Conservation (phyloP, 2,329 filamentous ascomycete genomes). For the Annulohypoxylon truncatum region DNA sequence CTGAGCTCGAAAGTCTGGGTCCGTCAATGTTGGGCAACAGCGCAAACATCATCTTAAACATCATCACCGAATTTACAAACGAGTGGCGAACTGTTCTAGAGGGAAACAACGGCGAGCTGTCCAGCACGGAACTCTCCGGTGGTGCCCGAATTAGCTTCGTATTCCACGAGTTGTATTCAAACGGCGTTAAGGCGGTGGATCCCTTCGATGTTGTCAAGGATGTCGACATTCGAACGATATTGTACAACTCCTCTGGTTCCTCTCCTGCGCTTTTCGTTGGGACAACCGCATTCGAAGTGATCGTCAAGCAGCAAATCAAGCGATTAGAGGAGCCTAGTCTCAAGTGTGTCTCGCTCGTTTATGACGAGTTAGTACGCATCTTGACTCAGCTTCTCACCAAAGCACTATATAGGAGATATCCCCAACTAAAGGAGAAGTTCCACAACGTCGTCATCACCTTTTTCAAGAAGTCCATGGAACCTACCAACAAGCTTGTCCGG, state of each 20-base stretch:
- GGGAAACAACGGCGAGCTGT: slow-evolving; percentile 95
- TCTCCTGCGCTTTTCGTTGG: slow-evolving; percentile 97
- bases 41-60: slow-evolving; percentile 95
- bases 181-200: slow-evolving; percentile 97
- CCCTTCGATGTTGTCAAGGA: slow-evolving; percentile 98
- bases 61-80: slow-evolving; percentile 98
- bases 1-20: slow-evolving; percentile 84
- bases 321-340: slow-evolving; percentile 94
- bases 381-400: slow-evolving; percentile 90
- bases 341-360: slow-evolving; percentile 97
- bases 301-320: slow-evolving; percentile 99
- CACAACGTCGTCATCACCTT: slow-evolving; percentile 91
- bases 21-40: slow-evolving; percentile 97
- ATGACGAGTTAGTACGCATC: slow-evolving; percentile 96
- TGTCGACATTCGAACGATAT: slow-evolving; percentile 93
- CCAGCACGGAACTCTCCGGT: slow-evolving; percentile 92
- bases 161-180: slow-evolving; percentile 98
- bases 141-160: slow-evolving; percentile 99
- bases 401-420: slow-evolving; percentile 90
- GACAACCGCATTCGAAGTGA: slow-evolving; percentile 97
- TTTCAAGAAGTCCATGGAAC: slow-evolving; percentile 98
- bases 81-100: slow-evolving; percentile 97
- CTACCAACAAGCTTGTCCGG: slow-evolving; percentile 94
- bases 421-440: slow-evolving; percentile 95
- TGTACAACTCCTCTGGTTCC: slow-evolving; percentile 99